phyloP scores from a whole-genome alignment of 495 filamentous ascomycete species.

The Daldinia caldariorum region DNA sequence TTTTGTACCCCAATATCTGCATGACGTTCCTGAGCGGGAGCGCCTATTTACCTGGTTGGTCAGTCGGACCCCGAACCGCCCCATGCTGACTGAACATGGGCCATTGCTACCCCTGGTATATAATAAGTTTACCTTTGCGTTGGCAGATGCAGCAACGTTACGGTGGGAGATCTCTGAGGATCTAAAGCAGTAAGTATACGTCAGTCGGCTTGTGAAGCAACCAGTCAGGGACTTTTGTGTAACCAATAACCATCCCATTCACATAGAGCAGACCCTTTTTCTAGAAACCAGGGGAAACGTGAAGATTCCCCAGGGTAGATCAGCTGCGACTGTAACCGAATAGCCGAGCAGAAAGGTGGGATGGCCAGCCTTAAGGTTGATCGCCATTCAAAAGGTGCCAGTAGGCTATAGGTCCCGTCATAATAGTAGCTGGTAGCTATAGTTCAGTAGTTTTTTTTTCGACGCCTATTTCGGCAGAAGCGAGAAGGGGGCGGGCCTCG shows the following conservation, averaged over 20 bases:
- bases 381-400: conserved; percentile 9
- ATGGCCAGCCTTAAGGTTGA: conserved; percentile 42
- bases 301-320: conserved; percentile 36
- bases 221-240: conserved; percentile 34
- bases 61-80: conserved; percentile 8
- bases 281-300: conserved; percentile 36
- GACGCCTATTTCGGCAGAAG: conserved; percentile 44
- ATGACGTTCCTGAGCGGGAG: conserved; percentile 15
- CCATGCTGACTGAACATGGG: conserved; percentile 21
- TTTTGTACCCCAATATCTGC: conserved; percentile 11
- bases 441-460: conserved; percentile 27
- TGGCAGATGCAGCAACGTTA: conserved; percentile 42
- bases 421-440: conserved; percentile 17
- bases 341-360: conserved; percentile 37
- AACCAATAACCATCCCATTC: conserved; percentile 33
- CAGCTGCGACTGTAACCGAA: conserved; percentile 37
- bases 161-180: conserved; percentile 40
- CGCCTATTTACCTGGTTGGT: conserved; percentile 20
- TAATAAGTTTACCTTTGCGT: conserved; percentile 25
- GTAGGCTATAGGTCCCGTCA: neutral
- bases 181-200: conserved; percentile 35
- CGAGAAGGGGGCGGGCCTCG: conserved; percentile 30
- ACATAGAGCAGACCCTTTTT: conserved; percentile 31
- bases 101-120: conserved; percentile 33
- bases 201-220: conserved; percentile 34